A percentile compares a stretch with the other conserved stretches of the same genome.
phyloP scores from a whole-genome alignment of 2,329 filamentous ascomycete genomes.

The Aspergillus luchuensis region DNA sequence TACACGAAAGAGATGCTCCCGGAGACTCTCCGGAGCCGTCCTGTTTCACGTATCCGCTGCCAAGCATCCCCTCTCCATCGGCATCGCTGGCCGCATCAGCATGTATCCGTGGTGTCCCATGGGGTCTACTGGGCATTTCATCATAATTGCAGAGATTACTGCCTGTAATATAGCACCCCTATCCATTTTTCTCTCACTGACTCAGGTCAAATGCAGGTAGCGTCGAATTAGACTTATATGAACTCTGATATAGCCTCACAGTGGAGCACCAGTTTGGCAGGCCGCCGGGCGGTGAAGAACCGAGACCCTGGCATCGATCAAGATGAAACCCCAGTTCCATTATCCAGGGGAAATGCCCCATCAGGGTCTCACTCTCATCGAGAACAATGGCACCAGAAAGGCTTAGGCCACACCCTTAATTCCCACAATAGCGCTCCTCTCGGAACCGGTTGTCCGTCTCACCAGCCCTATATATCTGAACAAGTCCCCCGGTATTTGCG shows the following conservation, averaged over 20 bases:
- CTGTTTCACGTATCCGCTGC: too few relatives aligned
- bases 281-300: neutral
- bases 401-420: neutral
- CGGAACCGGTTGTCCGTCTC: neutral
- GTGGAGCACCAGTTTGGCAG: neutral
- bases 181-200: too few relatives aligned
- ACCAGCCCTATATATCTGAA: neutral
- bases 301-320: neutral
- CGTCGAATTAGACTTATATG: neutral
- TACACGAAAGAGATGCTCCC: too few relatives aligned
- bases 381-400: neutral
- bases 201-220: too few relatives aligned
- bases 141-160: neutral
- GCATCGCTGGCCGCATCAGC: too few relatives aligned
- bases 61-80: too few relatives aligned
- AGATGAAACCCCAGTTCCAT: slow-evolving; percentile 2
- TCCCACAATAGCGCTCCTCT: neutral
- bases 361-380: neutral
- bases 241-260: neutral
- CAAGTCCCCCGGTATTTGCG: neutral
- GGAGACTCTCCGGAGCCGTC: too few relatives aligned
- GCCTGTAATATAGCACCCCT: neutral
- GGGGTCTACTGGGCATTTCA: too few relatives aligned
- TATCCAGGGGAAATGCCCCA: neutral
- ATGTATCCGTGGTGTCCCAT: too few relatives aligned